Evolutionary conservation across 768 basidiomycete species (phyloP), one percentile per base, ranked within the genome.

Genomic region (Phallus indusiatus): DNA sequence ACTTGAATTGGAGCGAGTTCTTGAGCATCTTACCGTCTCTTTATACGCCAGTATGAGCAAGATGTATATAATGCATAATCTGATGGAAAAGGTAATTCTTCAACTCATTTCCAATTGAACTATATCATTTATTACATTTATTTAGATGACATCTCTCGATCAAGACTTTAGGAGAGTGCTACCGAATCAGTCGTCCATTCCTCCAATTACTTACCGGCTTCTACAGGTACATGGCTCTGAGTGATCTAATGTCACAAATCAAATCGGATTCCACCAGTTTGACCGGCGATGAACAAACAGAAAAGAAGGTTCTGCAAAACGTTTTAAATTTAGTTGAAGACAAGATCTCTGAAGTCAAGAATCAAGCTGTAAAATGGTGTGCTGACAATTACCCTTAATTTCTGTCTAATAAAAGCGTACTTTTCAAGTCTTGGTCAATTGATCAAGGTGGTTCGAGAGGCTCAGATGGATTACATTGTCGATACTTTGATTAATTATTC

Each of bases 291-390:
- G 94, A 97, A 69, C 65, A 77, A 5, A 81, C 86, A 34, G 96
- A 99, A 76, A 83, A 76, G 69, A 89, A 88, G 69, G 84, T 95
- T 54, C 78, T 95, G 51, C 82, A 81, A 47, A 84, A 88, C 69
- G 93, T 98, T 1, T 77, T 97, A 47, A 76, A 82, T 35, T 80
- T 97, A 18, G 86, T 97, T 5, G 88, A 90, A 68, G 96, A 99
- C 74, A 88, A 86, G 72, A 97, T 94, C 64, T 93, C 93, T 8
- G 96, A 99, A 76, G 96, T 98, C 63, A 98, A 98, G 78, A 96
- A 96, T 67, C 88, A 91, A 70, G 92, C 93, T 1, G 95, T 96
- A 11, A 93, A 94, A 75, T 94, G 93, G 95, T 90, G 65, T 55
- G 80, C 69, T 35, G 52, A n/a, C 37, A 18, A 8, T 56, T 49